Conservation (phyloP, 1,284 basidiomycete genomes). For the Agroathelia rolfsii region DNA sequence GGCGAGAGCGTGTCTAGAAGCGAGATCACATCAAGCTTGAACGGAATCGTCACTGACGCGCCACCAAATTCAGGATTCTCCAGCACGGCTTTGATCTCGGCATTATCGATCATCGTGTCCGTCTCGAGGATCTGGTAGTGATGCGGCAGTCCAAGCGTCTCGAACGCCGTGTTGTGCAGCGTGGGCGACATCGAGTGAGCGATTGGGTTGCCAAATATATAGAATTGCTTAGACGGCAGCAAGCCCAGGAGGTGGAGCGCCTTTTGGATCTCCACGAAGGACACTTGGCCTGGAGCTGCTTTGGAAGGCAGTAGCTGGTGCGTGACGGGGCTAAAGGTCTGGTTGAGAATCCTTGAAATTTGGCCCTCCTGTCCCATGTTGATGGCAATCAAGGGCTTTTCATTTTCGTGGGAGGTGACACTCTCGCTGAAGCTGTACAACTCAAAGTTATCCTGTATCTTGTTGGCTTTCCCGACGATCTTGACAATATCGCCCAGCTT, state of each 20-base stretch:
- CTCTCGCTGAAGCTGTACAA: slow-evolving; percentile 65
- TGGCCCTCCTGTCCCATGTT: slow-evolving; percentile 91
- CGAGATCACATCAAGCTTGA: slow-evolving; percentile 82
- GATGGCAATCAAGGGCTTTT: slow-evolving; percentile 85
- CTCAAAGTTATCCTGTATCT: slow-evolving; percentile 71
- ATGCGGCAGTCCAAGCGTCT: slow-evolving; percentile 76
- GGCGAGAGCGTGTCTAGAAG: slow-evolving; percentile 70
- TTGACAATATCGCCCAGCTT: slow-evolving; percentile 85
- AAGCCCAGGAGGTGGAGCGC: slow-evolving; percentile 78
- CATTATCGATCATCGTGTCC: slow-evolving; percentile 49
- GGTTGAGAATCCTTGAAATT: slow-evolving; percentile 82
- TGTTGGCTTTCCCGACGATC: slow-evolving; percentile 79
- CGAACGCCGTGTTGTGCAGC: slow-evolving; percentile 87
- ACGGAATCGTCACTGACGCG: slow-evolving; percentile 92
- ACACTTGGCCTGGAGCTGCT: slow-evolving; percentile 90
- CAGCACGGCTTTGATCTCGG: slow-evolving; percentile 57
- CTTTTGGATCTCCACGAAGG: slow-evolving; percentile 77
- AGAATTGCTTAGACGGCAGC: slow-evolving; percentile 65
- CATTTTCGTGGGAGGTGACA: slow-evolving; percentile 27
- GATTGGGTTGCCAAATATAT: slow-evolving; percentile 87
- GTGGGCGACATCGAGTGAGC: slow-evolving; percentile 85
- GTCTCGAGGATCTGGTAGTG: slow-evolving; percentile 76
- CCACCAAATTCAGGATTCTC: slow-evolving; percentile 77
- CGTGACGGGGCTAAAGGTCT: slow-evolving; percentile 82
- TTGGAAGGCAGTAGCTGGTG: slow-evolving; percentile 76